Conservation (phyloP, 148 eudicot genomes). For the Chenopodium album region DNA sequence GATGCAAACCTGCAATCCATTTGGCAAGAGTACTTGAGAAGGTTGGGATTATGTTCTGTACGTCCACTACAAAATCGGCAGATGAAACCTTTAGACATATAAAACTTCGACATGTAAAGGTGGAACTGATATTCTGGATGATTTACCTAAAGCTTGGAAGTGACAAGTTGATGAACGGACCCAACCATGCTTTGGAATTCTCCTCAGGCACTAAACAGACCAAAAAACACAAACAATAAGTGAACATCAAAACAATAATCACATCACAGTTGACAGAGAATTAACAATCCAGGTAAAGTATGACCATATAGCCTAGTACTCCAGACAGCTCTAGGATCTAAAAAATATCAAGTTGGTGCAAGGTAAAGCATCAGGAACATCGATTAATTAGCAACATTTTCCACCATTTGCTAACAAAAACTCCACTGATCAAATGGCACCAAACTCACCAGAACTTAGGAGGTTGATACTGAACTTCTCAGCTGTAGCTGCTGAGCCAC, state of each 20-base stretch:
- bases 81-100: slow-evolving; percentile 9
- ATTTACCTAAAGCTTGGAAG: slow-evolving; percentile 86
- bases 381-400: not conserved
- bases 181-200: slow-evolving; percentile 52
- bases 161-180: slow-evolving; percentile 67
- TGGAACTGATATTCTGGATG: not conserved
- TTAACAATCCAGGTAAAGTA: not conserved
- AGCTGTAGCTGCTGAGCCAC: slow-evolving; percentile 28
- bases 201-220: slow-evolving; percentile 34
- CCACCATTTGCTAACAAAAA: not conserved
- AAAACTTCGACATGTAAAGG: not conserved
- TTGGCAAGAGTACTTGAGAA: slow-evolving; percentile 80
- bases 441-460: slow-evolving; percentile 48
- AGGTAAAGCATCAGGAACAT: not conserved
- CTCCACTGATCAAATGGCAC: not conserved
- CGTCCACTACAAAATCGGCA: slow-evolving; percentile 57
- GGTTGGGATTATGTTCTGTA: slow-evolving; percentile 59
- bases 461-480: slow-evolving; percentile 64
- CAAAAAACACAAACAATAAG: slow-evolving; percentile 5
- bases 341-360: not conserved
- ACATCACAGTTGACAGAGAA: not conserved
- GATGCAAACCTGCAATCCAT: slow-evolving; percentile 71
- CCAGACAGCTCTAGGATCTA: not conserved
- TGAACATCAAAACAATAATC: slow-evolving; percentile 4
- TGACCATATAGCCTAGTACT: not conserved